Percentiles rank a stretch among this genome's conserved stretches.
Evolutionary conservation across 2,329 filamentous ascomycete species (phyloP).

Genomic region (Magnaporthiopsis rhizophila): DNA sequence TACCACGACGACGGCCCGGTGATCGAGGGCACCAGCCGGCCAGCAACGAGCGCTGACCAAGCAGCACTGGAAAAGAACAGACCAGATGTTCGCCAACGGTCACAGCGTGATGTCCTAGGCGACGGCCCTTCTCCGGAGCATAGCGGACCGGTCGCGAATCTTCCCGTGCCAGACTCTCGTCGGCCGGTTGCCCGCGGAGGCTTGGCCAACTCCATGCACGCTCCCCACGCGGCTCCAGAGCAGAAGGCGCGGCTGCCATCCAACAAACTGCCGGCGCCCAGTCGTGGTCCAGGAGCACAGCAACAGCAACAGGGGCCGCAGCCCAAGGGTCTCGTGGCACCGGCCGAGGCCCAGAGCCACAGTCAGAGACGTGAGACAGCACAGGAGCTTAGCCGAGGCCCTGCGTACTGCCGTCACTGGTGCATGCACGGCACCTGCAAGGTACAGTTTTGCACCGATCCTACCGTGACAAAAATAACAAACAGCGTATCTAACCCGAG

Average conservation of each 20-base stretch:
- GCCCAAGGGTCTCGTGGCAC: not conserved
- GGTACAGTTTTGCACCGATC: not conserved
- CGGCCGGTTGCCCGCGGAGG: not conserved
- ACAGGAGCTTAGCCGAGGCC: conserved; percentile 2
- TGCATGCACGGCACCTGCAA: conserved; percentile 35
- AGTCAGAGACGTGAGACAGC: not conserved
- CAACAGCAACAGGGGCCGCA: not conserved
- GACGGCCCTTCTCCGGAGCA: no score
- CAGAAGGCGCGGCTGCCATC: not conserved
- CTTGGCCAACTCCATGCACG: not conserved
- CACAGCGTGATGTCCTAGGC: not conserved
- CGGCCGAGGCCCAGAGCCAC: no score
- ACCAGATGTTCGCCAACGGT: not conserved
- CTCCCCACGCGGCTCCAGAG: not conserved
- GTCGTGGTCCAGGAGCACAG: not conserved
- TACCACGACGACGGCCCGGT: not conserved
- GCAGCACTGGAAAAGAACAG: not conserved
- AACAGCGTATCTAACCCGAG: not conserved
- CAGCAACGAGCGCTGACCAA: not conserved
- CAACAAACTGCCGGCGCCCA: not conserved
- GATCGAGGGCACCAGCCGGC: not conserved
- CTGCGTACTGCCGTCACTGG: conserved; percentile 36
- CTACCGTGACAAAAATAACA: not conserved
- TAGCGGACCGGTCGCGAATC: not conserved
- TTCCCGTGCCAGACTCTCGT: not conserved